Base-by-base conservation (phyloP, 805 yeast species). In the Suhomyces sp. region DNA sequence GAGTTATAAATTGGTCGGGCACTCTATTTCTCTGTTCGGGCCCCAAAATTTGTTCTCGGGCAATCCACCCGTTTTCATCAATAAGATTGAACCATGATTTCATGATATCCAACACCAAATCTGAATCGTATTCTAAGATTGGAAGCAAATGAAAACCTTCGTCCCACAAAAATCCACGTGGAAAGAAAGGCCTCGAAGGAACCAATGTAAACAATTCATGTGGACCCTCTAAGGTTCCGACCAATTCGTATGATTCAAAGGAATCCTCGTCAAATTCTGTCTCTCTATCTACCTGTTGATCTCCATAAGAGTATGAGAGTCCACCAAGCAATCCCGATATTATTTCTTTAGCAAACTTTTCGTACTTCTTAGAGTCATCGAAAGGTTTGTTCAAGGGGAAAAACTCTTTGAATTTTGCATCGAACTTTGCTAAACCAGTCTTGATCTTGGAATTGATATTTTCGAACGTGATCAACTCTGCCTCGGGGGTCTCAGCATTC, bases 91-190 rank as follows among this genome's bases (percentile, higher is more conserved):
- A 86, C 98, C 98, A 93, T 33, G 95, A 84, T 51, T 81, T 73
- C 38, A 90, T 54, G 12, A 93, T 81, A 45, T 87, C 93, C 42
- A 88, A 67, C 0, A 79, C 86, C 28, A 90, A 65, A 51, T 87
- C 95, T 11, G 85, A 72, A 59, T 93, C 98, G 54, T 83, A 90
- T 31, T 83, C 82, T 47, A 85, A 59, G 24, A 93, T 65, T 6
- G 95, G 95, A 25, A 90, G 66, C 40, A 91, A 67, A 57, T 91
- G 96, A 60, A 93, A 93, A 0, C 98, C 98, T 62, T 93, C 98
- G 60, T 93, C 98, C 98, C 98, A 93, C 54, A 86, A 88, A 53
- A 93, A 93, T 0, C 98, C 98, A 44, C 98, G 74, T 3, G 98
- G 98, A 60, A 93, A 93, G 53, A 86, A 87, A 0, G 95, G 87